These are phyloP conservation scores for Podospora conica DNA, from an alignment of 495 filamentous ascomycete genomes.

Conservation along the genomic window DNA sequence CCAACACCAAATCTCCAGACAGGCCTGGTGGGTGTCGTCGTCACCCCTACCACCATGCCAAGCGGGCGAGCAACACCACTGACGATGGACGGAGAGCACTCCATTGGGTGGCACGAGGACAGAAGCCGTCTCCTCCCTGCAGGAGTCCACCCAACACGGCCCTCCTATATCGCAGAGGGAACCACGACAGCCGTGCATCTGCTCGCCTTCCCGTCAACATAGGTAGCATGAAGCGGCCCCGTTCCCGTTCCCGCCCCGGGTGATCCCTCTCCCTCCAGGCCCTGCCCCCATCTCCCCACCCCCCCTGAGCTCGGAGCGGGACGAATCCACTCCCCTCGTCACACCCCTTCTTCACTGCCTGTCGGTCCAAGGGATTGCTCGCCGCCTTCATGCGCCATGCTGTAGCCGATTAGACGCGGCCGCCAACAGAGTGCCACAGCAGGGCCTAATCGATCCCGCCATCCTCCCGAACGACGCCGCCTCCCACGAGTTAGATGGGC, in stretches of 20 bases:
- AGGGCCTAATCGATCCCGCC: slow-evolving; percentile 10
- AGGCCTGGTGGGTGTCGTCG: background rate
- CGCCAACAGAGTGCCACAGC: slow-evolving; percentile 9
- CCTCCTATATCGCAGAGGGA: background rate
- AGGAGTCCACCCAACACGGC: background rate
- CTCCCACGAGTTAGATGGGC: slow-evolving; percentile 1
- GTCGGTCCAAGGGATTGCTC: background rate
- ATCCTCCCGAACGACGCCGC: background rate
- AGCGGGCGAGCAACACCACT: background rate
- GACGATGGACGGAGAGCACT: background rate
- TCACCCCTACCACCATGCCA: background rate
- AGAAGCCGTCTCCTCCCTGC: background rate
- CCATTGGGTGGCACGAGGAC: background rate
- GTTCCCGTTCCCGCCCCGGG: background rate
- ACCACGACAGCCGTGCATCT: background rate
- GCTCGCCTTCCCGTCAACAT: background rate
- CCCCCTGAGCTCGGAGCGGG: background rate
- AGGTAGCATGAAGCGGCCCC: background rate
- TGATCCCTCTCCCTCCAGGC: background rate
- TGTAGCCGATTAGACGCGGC: background rate
- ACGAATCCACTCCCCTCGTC: background rate
- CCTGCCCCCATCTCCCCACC: background rate
- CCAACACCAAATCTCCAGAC: background rate
- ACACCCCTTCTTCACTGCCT: background rate
- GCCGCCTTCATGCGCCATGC: slow-evolving; percentile 1